These are phyloP conservation scores for Wickerhamomyces sp. DNA, from an alignment of 1,139 yeast genomes.

Conservation along the genomic window DNA sequence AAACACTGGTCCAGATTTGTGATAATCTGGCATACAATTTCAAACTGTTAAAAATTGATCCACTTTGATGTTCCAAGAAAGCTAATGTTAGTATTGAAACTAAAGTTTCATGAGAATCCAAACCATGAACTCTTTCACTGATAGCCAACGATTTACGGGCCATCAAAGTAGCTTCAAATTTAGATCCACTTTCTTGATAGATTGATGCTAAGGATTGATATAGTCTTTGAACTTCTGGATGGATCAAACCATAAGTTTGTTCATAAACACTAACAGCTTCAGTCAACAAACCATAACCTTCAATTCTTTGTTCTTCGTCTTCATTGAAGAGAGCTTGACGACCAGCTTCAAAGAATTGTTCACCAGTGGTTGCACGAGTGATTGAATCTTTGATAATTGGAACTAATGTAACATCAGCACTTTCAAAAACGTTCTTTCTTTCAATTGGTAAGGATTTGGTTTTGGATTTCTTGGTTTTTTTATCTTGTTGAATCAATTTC, in stretches of 20 bases:
- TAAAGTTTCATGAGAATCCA: constrained; percentile 74
- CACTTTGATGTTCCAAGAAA: constrained; percentile 58
- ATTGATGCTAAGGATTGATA: constrained; percentile 62
- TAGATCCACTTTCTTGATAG: constrained; percentile 57
- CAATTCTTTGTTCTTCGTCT: constrained; percentile 37
- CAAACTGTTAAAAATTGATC: constrained; percentile 57
- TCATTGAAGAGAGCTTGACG: constrained; percentile 39
- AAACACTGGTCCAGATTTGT: constrained; percentile 48
- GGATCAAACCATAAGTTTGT: constrained; percentile 79
- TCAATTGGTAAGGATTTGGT: constrained; percentile 26
- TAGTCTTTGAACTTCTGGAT: constrained; percentile 72
- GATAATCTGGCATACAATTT: constrained; percentile 59
- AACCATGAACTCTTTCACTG: constrained; percentile 75
- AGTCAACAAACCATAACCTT: constrained; percentile 52
- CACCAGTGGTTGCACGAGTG: constrained; percentile 62
- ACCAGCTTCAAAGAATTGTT: constrained; percentile 75
- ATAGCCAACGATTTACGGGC: constrained; percentile 70
- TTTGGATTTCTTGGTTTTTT: constrained; percentile 35
- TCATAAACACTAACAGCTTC: constrained; percentile 75
- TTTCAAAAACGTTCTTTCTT: constrained; percentile 36
- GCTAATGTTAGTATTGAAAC: constrained; percentile 75
- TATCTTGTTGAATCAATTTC: constrained; percentile 21
- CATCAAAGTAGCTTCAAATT: constrained; percentile 57
- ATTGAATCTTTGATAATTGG: constrained; percentile 74
- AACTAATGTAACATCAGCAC: constrained; percentile 64